Percentiles rank a stretch among this genome's conserved stretches.
phyloP scores from a whole-genome alignment of 352 stramenopile species.

The Thalassiosira oceanica region DNA sequence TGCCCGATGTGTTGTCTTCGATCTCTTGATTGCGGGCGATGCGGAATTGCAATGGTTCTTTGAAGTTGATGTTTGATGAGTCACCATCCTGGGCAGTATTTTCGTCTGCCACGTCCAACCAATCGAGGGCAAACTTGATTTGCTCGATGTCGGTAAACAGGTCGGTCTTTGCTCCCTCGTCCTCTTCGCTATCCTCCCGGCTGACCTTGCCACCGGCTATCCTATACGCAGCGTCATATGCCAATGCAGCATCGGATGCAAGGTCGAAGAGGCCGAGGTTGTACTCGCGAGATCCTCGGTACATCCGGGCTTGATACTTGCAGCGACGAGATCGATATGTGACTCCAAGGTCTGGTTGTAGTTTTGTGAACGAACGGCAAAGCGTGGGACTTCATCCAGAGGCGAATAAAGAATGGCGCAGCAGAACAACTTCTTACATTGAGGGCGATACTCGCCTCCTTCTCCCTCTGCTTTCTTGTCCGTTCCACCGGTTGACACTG shows the following conservation, averaged over 20 bases:
- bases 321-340: conserved; percentile 6
- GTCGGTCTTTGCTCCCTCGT: not conserved
- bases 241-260: conserved; percentile 15
- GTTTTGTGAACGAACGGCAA: too few relatives aligned
- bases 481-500: too few relatives aligned
- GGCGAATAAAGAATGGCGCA: too few relatives aligned
- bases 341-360: conserved; percentile 11
- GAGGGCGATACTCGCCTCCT: too few relatives aligned
- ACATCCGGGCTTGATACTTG: conserved; percentile 16
- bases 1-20: too few relatives aligned
- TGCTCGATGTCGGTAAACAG: conserved; percentile 3
- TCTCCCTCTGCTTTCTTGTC: too few relatives aligned
- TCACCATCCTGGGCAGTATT: not conserved
- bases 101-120: conserved; percentile 2
- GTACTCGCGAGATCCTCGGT: conserved; percentile 3
- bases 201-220: conserved; percentile 3
- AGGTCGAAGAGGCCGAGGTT: conserved; percentile 22
- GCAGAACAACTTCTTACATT: too few relatives aligned
- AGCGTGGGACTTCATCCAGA: too few relatives aligned
- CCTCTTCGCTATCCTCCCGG: not conserved
- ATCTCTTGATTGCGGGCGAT: conserved; percentile 10
- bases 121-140: conserved; percentile 21
- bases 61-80: conserved; percentile 9
- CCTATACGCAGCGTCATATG: conserved; percentile 16
- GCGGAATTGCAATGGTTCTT: conserved; percentile 2